Percentiles rank a stretch among this genome's conserved stretches.
phyloP scores from a whole-genome alignment of 768 basidiomycete species.

The Panus rudis region DNA sequence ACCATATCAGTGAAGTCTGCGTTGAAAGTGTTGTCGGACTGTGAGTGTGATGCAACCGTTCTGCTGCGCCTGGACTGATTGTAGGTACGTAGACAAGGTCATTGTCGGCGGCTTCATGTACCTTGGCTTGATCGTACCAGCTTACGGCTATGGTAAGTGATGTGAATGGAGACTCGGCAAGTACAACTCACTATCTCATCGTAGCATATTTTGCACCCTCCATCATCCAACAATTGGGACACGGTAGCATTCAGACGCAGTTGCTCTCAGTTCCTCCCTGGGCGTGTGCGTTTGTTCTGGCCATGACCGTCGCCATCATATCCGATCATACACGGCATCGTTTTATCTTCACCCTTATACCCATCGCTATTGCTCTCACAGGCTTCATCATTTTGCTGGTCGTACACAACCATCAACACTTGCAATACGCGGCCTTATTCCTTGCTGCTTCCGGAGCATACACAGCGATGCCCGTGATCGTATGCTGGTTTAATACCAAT shows the following conservation, averaged over 20 bases:
- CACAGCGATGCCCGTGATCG: slow-evolving; percentile 15
- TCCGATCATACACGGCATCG: slow-evolving; percentile 14
- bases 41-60: slow-evolving; percentile 14
- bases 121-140: slow-evolving; percentile 23
- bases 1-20: slow-evolving; percentile 15
- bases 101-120: slow-evolving; percentile 26
- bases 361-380: slow-evolving; percentile 8
- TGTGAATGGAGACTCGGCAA: not conserved
- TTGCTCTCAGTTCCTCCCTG: slow-evolving; percentile 23
- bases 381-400: slow-evolving; percentile 15
- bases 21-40: slow-evolving; percentile 21
- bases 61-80: not conserved
- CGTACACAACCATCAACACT: slow-evolving; percentile 10
- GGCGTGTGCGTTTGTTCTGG: slow-evolving; percentile 15
- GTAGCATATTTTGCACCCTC: slow-evolving; percentile 15
- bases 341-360: slow-evolving; percentile 15
- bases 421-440: slow-evolving; percentile 16
- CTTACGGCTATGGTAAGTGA: slow-evolving; percentile 22
- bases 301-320: slow-evolving; percentile 12
- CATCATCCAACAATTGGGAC: slow-evolving; percentile 12
- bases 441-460: slow-evolving; percentile 14
- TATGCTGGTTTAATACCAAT: slow-evolving; percentile 18
- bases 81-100: slow-evolving; percentile 15
- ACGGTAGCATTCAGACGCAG: slow-evolving; percentile 14
- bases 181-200: not conserved